These are phyloP conservation scores for Cyclotella choctawhatcheeana DNA, from an alignment of 108 stramenopile species.

Conservation along the genomic window DNA sequence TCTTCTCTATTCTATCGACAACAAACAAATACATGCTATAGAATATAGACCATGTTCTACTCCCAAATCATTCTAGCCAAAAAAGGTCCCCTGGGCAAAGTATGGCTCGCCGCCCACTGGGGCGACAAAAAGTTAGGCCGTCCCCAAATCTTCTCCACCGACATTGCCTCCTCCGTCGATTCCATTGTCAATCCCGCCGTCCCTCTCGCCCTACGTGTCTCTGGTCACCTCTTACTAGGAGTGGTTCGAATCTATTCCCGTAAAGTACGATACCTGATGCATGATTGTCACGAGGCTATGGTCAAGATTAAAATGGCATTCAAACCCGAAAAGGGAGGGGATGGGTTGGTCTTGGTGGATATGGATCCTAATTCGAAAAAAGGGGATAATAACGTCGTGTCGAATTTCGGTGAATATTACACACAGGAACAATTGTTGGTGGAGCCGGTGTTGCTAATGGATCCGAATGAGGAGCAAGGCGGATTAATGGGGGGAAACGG, in stretches of 20 bases:
- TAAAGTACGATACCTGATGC: conserved; percentile 94
- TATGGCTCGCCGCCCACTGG: conserved; percentile 99
- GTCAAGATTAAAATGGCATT: conserved; percentile 98
- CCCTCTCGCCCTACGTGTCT: conserved; percentile 96
- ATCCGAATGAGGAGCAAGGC: conserved; percentile 40
- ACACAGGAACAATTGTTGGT: conserved; percentile 50
- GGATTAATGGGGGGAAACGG: no score
- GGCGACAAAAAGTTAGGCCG: conserved; percentile 97
- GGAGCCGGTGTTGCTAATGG: conserved; percentile 47
- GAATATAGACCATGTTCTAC: conserved; percentile 91
- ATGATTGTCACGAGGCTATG: conserved; percentile 98
- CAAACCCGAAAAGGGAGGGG: conserved; percentile 53
- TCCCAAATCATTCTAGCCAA: conserved; percentile 99
- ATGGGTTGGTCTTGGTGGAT: conserved; percentile 44
- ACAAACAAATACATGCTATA: neutral
- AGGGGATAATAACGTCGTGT: conserved; percentile 59
- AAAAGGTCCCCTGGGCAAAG: conserved; percentile 97
- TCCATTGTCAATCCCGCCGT: conserved; percentile 94
- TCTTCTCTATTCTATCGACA: neutral
- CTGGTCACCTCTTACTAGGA: conserved; percentile 95
- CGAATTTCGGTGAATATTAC: conserved; percentile 85
- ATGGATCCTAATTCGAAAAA: conserved; percentile 43
- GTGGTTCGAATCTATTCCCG: conserved; percentile 98
- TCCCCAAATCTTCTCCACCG: conserved; percentile 94
- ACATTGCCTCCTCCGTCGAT: conserved; percentile 94